Evolutionary conservation across 169 alveolate species (phyloP).

Genomic region (Cryptosporidium ryanae): DNA sequence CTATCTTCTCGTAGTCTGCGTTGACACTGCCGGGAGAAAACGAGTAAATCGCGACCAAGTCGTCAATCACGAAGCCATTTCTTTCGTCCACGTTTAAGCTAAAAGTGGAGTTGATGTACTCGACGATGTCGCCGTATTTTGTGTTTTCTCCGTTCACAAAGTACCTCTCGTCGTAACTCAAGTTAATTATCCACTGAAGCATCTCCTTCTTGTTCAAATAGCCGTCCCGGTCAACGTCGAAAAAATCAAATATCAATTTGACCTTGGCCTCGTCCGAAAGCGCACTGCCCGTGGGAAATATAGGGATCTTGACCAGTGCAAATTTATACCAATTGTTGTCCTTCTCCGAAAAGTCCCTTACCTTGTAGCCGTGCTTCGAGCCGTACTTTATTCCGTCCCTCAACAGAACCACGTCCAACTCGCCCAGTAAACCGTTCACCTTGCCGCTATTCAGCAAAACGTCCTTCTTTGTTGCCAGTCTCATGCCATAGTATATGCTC

Average conservation of each 20-base stretch:
- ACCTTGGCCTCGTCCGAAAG: slow-evolving; percentile 75
- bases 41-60: slow-evolving; percentile 72
- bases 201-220: slow-evolving; percentile 55
- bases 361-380: slow-evolving; percentile 76
- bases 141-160: slow-evolving; percentile 31
- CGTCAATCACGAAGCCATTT: slow-evolving; percentile 74
- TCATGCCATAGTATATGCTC: slow-evolving; percentile 64
- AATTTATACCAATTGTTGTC: slow-evolving; percentile 70
- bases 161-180: slow-evolving; percentile 39
- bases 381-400: slow-evolving; percentile 80
- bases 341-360: slow-evolving; percentile 58
- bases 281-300: slow-evolving; percentile 77
- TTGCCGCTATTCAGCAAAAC: slow-evolving; percentile 71
- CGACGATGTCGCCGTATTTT: slow-evolving; percentile 75
- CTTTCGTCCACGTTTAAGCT: slow-evolving; percentile 75
- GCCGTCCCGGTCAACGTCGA: slow-evolving; percentile 76
- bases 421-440: slow-evolving; percentile 74
- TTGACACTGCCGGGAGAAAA: slow-evolving; percentile 76
- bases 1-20: slow-evolving; percentile 76
- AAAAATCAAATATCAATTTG: slow-evolving; percentile 76
- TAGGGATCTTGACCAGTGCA: slow-evolving; percentile 78
- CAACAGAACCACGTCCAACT: slow-evolving; percentile 76
- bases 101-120: slow-evolving; percentile 74
- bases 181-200: slow-evolving; percentile 32
- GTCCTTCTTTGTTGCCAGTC: slow-evolving; percentile 78